Evolutionary conservation across 1,139 yeast genomes (phyloP).

Genomic region (Sugiyamaella japonica): DNA sequence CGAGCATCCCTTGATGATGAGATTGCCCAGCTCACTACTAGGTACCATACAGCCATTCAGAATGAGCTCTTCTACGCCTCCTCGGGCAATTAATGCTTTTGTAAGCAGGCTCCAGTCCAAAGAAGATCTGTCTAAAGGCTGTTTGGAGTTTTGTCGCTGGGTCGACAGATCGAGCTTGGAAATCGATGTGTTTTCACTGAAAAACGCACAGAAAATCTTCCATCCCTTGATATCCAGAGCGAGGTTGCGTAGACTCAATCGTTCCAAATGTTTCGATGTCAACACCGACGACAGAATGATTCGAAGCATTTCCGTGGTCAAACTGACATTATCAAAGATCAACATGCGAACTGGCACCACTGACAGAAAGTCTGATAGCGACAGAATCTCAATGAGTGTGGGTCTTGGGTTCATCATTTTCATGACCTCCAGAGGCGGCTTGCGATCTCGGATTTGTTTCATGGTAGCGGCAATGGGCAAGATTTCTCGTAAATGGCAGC

Average conservation of each 20-base stretch:
- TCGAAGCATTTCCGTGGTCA: slow-evolving; percentile 78
- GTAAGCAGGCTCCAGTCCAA: slow-evolving; percentile 79
- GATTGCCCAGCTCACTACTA: slow-evolving; percentile 45
- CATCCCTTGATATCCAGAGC: slow-evolving; percentile 71
- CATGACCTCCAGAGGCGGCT: slow-evolving; percentile 71
- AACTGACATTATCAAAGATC: slow-evolving; percentile 77
- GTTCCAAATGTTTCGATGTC: slow-evolving; percentile 59
- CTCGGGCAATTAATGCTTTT: slow-evolving; percentile 55
- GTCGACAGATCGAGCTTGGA: slow-evolving; percentile 62
- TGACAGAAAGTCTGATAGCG: slow-evolving; percentile 84
- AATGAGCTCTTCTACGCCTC: slow-evolving; percentile 80
- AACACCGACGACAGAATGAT: slow-evolving; percentile 64
- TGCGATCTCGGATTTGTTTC: slow-evolving; percentile 75
- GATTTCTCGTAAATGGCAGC: slow-evolving; percentile 90
- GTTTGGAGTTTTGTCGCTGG: slow-evolving; percentile 23
- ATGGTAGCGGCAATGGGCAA: slow-evolving; percentile 90
- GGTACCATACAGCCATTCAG: slow-evolving; percentile 75
- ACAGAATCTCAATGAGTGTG: slow-evolving; percentile 81
- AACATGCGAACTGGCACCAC: slow-evolving; percentile 79
- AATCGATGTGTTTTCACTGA: slow-evolving; percentile 57
- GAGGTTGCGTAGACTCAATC: slow-evolving; percentile 76
- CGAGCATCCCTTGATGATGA: slow-evolving; percentile 57
- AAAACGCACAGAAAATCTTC: slow-evolving; percentile 70
- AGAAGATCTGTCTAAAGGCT: slow-evolving; percentile 47
- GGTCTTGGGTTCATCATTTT: slow-evolving; percentile 88